Evolutionary conservation across 2,329 filamentous ascomycete genomes (phyloP).

Genomic region (Atkinsonella texensis): DNA sequence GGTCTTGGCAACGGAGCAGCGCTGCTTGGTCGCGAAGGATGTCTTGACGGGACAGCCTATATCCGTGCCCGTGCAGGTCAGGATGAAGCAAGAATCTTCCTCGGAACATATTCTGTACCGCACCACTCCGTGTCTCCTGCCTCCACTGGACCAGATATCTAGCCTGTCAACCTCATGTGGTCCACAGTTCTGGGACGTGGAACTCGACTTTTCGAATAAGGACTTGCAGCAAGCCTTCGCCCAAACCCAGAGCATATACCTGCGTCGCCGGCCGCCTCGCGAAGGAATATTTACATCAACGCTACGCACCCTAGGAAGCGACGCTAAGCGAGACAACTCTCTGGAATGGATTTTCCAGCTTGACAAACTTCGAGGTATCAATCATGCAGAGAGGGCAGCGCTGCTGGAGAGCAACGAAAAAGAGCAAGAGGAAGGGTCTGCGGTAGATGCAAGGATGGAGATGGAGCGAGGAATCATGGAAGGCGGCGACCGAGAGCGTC

Average conservation of each 20-base stretch:
- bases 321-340: conserved; percentile 25
- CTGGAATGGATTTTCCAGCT: conserved; percentile 68
- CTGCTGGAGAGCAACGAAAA: conserved; percentile 42
- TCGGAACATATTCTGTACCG: conserved; percentile 27
- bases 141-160: conserved; percentile 51
- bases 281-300: conserved; percentile 63
- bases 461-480: conserved; percentile 40
- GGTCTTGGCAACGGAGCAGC: conserved; percentile 82
- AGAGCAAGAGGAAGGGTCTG: conserved; percentile 34
- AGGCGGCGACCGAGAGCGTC: conserved; percentile 25
- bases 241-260: conserved; percentile 59
- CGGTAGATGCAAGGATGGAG: conserved; percentile 60
- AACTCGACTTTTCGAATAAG: conserved; percentile 60
- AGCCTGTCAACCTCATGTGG: conserved; percentile 48
- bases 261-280: conserved; percentile 57
- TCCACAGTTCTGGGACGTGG: conserved; percentile 67
- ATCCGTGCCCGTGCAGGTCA: conserved; percentile 57
- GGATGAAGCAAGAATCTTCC: conserved; percentile 33
- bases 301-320: conserved; percentile 54
- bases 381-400: conserved; percentile 52
- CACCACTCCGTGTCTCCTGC: conserved; percentile 47
- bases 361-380: conserved; percentile 40
- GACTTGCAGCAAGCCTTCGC: conserved; percentile 49
- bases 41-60: conserved; percentile 73
- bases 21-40: conserved; percentile 81